Conservation (phyloP, 2,329 filamentous ascomycete species). For the Gnomoniopsis smithogilvyi region DNA sequence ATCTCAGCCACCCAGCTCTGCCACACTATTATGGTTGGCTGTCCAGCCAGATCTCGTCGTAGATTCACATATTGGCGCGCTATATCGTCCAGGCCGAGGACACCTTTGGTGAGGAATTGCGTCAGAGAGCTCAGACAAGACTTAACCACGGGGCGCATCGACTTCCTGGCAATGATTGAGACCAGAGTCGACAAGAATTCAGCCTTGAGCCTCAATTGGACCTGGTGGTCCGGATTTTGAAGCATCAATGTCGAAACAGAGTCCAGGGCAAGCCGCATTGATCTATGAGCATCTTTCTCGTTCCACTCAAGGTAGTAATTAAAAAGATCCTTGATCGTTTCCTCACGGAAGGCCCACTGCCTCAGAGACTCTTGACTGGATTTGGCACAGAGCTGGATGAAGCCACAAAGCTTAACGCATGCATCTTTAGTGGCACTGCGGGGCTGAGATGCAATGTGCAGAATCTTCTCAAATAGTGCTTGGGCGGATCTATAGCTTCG, state of each 20-base stretch:
- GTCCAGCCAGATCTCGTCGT: slow-evolving; percentile 23
- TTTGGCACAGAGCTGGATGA: slow-evolving; percentile 57
- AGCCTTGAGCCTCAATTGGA: slow-evolving; percentile 36
- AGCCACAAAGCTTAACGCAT: slow-evolving; percentile 59
- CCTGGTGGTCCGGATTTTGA: slow-evolving; percentile 44
- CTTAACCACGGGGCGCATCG: slow-evolving; percentile 63
- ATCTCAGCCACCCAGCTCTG: slow-evolving; percentile 30
- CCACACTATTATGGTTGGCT: slow-evolving; percentile 27
- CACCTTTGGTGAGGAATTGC: slow-evolving; percentile 59
- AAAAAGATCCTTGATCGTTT: slow-evolving; percentile 49
- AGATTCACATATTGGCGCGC: slow-evolving; percentile 37
- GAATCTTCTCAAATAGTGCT: slow-evolving; percentile 44
- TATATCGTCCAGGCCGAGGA: slow-evolving; percentile 48
- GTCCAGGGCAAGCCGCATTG: slow-evolving; percentile 61
- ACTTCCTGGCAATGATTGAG: slow-evolving; percentile 57
- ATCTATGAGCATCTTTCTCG: slow-evolving; percentile 61
- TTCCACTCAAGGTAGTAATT: slow-evolving; percentile 66
- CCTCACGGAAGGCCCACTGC: slow-evolving; percentile 49
- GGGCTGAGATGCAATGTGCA: slow-evolving; percentile 49
- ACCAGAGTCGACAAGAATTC: slow-evolving; percentile 50
- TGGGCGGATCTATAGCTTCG: slow-evolving; percentile 29
- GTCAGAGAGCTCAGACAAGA: slow-evolving; percentile 67
- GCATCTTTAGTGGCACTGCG: slow-evolving; percentile 54
- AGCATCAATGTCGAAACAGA: slow-evolving; percentile 49
- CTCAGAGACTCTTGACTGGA: slow-evolving; percentile 41